These are phyloP conservation scores for Oehlia diaphana DNA, from an alignment of 192 early-diverging fungal genomes.

Conservation along the genomic window DNA sequence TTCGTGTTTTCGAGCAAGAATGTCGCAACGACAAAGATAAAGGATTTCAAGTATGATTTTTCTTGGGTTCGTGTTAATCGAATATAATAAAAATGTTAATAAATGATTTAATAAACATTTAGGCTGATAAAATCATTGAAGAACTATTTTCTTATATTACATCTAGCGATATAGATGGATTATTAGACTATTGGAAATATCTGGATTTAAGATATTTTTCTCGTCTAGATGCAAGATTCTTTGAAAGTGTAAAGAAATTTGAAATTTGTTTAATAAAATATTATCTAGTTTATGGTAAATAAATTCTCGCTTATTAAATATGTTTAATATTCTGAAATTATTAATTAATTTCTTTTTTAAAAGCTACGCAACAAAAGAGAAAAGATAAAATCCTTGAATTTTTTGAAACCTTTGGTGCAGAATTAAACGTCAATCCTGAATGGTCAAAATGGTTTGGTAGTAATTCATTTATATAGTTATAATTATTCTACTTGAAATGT, in stretches of 20 bases:
- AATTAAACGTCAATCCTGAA: constrained; percentile 54
- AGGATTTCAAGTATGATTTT: constrained; percentile 51
- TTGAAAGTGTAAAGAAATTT: constrained; percentile 58
- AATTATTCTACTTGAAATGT: neutral
- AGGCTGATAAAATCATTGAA: constrained; percentile 67
- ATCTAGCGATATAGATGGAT: constrained; percentile 49
- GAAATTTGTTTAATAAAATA: constrained; percentile 59
- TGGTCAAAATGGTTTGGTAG: constrained; percentile 69
- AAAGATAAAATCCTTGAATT: constrained; percentile 59
- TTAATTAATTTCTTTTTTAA: constrained; percentile 9
- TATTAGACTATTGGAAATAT: constrained; percentile 63
- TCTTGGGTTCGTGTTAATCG: neutral
- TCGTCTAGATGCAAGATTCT: constrained; percentile 57
- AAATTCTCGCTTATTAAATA: neutral
- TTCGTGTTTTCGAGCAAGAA: constrained; percentile 58
- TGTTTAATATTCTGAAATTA: neutral
- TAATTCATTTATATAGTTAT: neutral
- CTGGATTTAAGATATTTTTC: constrained; percentile 66
- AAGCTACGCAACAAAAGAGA: constrained; percentile 59
- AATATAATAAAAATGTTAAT: neutral
- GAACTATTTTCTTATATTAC: constrained; percentile 51
- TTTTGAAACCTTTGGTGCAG: constrained; percentile 58
- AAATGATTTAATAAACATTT: constrained; percentile 1
- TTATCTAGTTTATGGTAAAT: constrained; percentile 60
- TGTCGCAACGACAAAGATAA: constrained; percentile 56